Conservation (phyloP, 2,329 filamentous ascomycete species). For the Sphaerulina populicola region DNA sequence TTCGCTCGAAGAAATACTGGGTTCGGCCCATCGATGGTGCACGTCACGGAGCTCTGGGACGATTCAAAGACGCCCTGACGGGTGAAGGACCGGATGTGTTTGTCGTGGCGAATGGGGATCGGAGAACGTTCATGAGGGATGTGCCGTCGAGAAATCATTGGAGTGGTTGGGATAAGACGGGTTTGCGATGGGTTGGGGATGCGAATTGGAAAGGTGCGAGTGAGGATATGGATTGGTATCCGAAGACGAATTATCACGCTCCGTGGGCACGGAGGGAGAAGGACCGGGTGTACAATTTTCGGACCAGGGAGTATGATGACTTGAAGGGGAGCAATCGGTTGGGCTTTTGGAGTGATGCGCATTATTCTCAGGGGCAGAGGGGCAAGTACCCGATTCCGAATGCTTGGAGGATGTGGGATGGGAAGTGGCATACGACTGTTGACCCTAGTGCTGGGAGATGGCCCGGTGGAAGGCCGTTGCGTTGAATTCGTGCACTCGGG, state of each 20-base stretch:
- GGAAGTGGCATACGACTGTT: conserved; percentile 28
- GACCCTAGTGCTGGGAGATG: conserved; percentile 17
- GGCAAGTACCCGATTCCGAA: conserved; percentile 20
- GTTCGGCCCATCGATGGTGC: conserved; percentile 41
- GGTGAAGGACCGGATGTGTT: conserved; percentile 42
- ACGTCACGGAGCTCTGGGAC: conserved; percentile 31
- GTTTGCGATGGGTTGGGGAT: conserved; percentile 10
- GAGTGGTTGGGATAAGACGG: conserved; percentile 30
- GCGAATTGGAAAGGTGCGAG: conserved; percentile 33
- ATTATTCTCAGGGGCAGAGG: conserved; percentile 23
- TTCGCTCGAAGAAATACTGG: conserved; percentile 36
- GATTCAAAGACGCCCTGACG: conserved; percentile 38
- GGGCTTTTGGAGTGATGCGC: conserved; percentile 27
- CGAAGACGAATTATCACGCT: conserved; percentile 27
- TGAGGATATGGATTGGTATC: conserved; percentile 29
- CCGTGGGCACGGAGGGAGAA: conserved; percentile 17
- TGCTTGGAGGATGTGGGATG: conserved; percentile 18
- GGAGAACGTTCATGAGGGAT: conserved; percentile 33
- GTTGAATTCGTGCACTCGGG: background rate
- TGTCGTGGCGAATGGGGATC: conserved; percentile 35
- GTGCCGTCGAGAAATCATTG: conserved; percentile 34
- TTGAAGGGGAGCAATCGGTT: conserved; percentile 10
- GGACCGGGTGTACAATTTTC: conserved; percentile 27
- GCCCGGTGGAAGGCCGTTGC: conserved; percentile 23
- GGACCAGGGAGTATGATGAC: conserved; percentile 23